These are phyloP conservation scores for Astragalus glycyphyllos DNA, from an alignment of 306 rosid species.

Conservation along the genomic window DNA sequence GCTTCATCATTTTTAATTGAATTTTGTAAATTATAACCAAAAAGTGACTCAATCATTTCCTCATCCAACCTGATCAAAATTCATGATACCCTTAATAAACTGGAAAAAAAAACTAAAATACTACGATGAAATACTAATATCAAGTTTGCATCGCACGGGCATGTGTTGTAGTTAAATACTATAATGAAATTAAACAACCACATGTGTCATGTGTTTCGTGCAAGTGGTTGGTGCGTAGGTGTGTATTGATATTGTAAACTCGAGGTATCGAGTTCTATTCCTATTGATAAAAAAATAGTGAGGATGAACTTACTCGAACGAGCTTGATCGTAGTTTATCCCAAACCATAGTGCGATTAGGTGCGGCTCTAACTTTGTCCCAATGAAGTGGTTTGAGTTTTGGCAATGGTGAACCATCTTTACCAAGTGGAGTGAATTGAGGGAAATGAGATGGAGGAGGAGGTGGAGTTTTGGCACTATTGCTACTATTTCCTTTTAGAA, in stretches of 20 bases:
- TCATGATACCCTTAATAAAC: conserved; percentile 28
- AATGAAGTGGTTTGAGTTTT: conserved; percentile 95
- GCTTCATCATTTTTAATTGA: conserved; percentile 76
- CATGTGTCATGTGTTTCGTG: too few species aligned
- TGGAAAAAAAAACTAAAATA: background rate
- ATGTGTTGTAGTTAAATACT: too few species aligned
- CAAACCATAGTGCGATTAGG: conserved; percentile 94
- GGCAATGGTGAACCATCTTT: conserved; percentile 85
- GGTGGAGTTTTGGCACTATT: conserved; percentile 63
- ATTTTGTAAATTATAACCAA: conserved; percentile 85
- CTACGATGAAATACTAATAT: too few species aligned
- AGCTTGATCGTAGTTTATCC: conserved; percentile 91
- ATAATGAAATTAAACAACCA: too few species aligned
- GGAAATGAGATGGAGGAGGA: conserved; percentile 79
- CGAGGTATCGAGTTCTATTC: too few species aligned
- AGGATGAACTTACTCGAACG: conserved; percentile 82
- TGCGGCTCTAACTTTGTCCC: conserved; percentile 98
- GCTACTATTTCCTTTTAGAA: conserved; percentile 40
- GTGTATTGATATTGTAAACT: too few species aligned
- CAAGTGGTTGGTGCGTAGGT: too few species aligned
- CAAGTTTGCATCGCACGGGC: too few species aligned
- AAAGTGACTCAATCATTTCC: conserved; percentile 98
- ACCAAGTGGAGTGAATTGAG: conserved; percentile 67
- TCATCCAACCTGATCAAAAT: conserved; percentile 79
- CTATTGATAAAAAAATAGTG: background rate